Base-by-base conservation (phyloP, 768 basidiomycete species). In the Boletus tomentosulus region DNA sequence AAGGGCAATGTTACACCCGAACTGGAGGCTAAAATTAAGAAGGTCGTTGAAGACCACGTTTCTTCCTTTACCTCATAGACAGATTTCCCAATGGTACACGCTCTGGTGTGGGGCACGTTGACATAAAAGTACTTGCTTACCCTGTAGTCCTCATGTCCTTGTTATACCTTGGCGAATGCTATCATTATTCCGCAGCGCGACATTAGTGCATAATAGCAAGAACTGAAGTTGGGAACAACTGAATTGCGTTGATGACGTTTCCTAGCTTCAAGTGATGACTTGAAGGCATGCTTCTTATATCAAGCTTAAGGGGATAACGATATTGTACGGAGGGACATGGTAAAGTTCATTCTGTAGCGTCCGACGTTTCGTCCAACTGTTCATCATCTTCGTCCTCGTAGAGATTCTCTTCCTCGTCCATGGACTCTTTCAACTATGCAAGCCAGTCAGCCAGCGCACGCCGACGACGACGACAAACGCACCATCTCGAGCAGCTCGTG, bases 401-500 rank as follows among this genome's bases (percentile, higher is more conserved):
- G 16, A 82, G 79, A 13, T 81, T 77, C 12, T 82, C 79, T 46
- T 83, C 85, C 6, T 75, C 82, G 46, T 88, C 86, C 89, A 91
- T 92, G 7, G 88, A 80, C 65, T 92, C 87, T 66, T 86, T 92
- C 54, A 92, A 73, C 89, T 65, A 8, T 6, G 9, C 44, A 12
- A 15, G 13, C 19, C 3, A 25, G 28, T 48, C 34, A 48, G 38
- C 46, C 16, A 12, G 43, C 22, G 22, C 4, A 22, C n/a, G 9
- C 48, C 2, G 25, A 16, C 34, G 34, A 22, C 16, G 27, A 24
- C 5, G 46, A 30, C 7, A 50, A 39, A 66, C 80, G 38, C 59
- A 90, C 90, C 93, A 98, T 96, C 73, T 94, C 93, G 12, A 98
- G 76, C 51, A 98, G 74, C 69, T 98, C 96, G 64, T 98, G 96